Evolutionary conservation across 2,329 filamentous ascomycete species (phyloP).

Genomic region (Didymella pinodella): DNA sequence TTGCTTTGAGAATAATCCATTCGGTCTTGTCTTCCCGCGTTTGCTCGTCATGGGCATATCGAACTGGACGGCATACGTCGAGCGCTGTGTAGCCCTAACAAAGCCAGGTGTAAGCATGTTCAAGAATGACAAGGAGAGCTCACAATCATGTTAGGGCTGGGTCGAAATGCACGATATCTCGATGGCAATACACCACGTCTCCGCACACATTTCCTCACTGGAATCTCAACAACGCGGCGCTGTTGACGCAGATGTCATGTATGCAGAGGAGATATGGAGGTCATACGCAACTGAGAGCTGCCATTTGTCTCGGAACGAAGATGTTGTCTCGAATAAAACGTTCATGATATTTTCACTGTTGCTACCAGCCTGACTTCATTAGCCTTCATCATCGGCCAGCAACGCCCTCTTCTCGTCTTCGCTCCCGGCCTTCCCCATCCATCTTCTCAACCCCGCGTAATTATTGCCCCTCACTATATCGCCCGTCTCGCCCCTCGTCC

Average conservation of each 20-base stretch:
- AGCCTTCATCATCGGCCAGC: conserved; percentile 2
- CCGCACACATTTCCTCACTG: not conserved
- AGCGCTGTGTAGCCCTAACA: conserved; percentile 38
- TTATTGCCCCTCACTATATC: conserved; percentile 49
- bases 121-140: not conserved
- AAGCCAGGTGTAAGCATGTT: conserved; percentile 49
- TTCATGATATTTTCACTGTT: not conserved
- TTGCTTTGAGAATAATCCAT: conserved; percentile 58
- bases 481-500: conserved; percentile 48
- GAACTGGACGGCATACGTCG: conserved; percentile 57
- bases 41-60: conserved; percentile 60
- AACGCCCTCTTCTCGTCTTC: conserved; percentile 11
- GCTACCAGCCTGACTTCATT: not conserved
- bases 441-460: conserved; percentile 46
- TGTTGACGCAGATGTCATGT: no score
- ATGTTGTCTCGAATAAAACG: no score
- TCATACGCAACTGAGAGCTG: no score
- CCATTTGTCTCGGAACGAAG: no score
- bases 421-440: not conserved
- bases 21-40: conserved; percentile 64
- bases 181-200: not conserved
- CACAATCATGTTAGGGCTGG: conserved; percentile 2
- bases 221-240: not conserved
- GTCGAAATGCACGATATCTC: conserved; percentile 11
- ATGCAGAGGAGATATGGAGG: no score